phyloP scores from a whole-genome alignment of 345 rosid genomes.

The Dipteronia dyeriana region DNA sequence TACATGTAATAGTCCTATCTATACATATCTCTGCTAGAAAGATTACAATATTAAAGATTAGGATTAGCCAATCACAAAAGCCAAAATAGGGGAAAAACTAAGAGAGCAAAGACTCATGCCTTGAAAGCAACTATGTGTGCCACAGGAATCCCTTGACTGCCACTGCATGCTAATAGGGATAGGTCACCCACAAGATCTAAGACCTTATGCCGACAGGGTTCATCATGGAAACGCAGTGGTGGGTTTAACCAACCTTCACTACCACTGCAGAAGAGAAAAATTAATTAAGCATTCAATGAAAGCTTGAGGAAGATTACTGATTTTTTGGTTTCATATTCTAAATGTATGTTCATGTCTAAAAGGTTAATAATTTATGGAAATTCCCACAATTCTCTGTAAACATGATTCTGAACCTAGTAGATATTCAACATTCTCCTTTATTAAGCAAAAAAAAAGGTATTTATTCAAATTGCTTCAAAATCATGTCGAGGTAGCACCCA shows the following conservation, averaged over 20 bases:
- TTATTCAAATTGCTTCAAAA: neutral
- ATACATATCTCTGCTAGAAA: neutral
- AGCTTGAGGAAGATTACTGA: conserved; percentile 1
- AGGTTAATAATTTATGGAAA: neutral
- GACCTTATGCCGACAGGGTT: conserved; percentile 89
- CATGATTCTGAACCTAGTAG: neutral
- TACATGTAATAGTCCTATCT: neutral
- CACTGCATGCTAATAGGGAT: conserved; percentile 62
- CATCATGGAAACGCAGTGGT: conserved; percentile 64
- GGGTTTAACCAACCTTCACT: conserved; percentile 90
- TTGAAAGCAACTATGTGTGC: conserved; percentile 78
- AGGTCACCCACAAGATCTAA: conserved; percentile 89
- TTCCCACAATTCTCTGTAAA: neutral
- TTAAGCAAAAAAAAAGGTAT: neutral
- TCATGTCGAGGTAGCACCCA: neutral
- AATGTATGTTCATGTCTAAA: neutral
- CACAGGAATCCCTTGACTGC: conserved; percentile 83
- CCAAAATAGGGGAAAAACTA: neutral
- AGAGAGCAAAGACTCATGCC: conserved; percentile 31
- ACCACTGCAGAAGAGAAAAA: conserved; percentile 39
- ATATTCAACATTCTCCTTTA: neutral
- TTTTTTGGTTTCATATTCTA: neutral
- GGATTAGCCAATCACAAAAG: neutral
- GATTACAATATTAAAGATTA: neutral
- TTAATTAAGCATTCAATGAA: neutral